A percentile compares a stretch with the other conserved stretches of the same genome.
phyloP scores from a whole-genome alignment of 495 filamentous ascomycete genomes.

The Aspergillus taichungensis region DNA sequence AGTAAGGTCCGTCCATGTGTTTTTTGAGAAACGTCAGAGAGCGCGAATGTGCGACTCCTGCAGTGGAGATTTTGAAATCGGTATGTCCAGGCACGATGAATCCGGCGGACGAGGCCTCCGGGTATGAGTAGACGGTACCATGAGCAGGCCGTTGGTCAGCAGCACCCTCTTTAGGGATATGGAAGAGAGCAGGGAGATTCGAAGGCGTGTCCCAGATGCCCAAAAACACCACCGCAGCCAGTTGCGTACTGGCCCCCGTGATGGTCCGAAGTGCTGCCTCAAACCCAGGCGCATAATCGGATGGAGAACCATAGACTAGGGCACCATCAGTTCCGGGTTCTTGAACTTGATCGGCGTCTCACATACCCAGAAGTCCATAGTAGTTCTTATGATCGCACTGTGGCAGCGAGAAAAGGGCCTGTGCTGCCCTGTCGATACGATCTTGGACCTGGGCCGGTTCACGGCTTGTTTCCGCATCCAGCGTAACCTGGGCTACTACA shows the following conservation, averaged over 20 bases:
- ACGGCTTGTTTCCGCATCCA: constrained; percentile 8
- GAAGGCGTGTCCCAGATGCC: constrained; percentile 7
- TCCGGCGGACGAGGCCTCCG: constrained; percentile 10
- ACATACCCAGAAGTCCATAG: constrained; percentile 16
- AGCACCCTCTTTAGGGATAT: constrained; percentile 1
- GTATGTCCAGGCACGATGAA: constrained; percentile 28
- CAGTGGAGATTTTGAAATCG: constrained; percentile 21
- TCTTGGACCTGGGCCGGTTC: constrained; percentile 1
- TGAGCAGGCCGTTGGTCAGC: neutral
- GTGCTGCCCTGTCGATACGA: constrained; percentile 7
- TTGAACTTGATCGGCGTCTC: neutral
- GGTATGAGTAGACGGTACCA: constrained; percentile 14
- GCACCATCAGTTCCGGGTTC: neutral
- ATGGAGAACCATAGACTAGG: constrained; percentile 19
- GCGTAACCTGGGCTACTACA: constrained; percentile 19
- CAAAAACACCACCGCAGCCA: constrained; percentile 13
- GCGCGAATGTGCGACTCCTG: constrained; percentile 27
- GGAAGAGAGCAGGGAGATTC: constrained; percentile 6
- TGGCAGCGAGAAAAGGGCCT: constrained; percentile 6
- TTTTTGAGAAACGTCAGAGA: constrained; percentile 25
- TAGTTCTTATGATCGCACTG: constrained; percentile 13
- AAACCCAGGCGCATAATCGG: constrained; percentile 18
- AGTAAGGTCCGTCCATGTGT: constrained; percentile 31
- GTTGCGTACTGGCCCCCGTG: neutral
- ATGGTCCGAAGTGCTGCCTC: constrained; percentile 3